A percentile compares a stretch with the other conserved stretches of the same genome.
Conservation (phyloP, 768 basidiomycete genomes). For the Boletus rex-veris region DNA sequence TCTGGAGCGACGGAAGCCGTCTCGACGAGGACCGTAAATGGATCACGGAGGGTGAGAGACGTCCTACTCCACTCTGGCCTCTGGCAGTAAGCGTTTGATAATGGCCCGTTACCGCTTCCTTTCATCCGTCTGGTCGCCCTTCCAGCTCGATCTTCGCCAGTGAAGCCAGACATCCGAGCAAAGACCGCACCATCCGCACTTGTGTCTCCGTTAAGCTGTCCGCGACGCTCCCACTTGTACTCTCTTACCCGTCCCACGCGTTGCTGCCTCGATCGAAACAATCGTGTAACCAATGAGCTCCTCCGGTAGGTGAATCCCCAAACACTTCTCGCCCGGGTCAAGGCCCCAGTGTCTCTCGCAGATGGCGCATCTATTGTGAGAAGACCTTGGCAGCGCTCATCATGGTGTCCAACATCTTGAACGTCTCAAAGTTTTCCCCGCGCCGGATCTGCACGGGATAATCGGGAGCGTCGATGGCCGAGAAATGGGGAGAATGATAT, state of each 20-base stretch:
- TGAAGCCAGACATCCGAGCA: constrained; percentile 66
- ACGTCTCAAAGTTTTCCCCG: constrained; percentile 54
- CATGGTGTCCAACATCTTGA: constrained; percentile 86
- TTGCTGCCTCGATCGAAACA: constrained; percentile 72
- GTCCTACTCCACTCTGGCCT: constrained; percentile 91
- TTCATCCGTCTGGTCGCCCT: constrained; percentile 66
- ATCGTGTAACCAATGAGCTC: constrained; percentile 90
- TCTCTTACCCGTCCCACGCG: constrained; percentile 62
- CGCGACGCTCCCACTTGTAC: constrained; percentile 48
- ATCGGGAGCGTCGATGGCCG: constrained; percentile 48
- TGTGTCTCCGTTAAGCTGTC: constrained; percentile 70
- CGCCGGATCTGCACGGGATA: constrained; percentile 56
- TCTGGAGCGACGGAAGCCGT: constrained; percentile 90
- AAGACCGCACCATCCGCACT: constrained; percentile 69
- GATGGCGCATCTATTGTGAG: constrained; percentile 80
- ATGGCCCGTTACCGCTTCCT: constrained; percentile 80
- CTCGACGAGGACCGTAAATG: constrained; percentile 86
- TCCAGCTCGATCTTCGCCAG: constrained; percentile 68
- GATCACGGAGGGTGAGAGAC: constrained; percentile 79
- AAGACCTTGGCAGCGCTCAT: constrained; percentile 74
- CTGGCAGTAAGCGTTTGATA: constrained; percentile 83
- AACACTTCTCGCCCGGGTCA: constrained; percentile 69
- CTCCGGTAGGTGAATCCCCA: constrained; percentile 87
- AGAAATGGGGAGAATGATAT: constrained; percentile 84
- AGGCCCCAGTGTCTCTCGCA: constrained; percentile 76